Conservation (phyloP, 345 rosid genomes). For the Laguncularia racemosa region DNA sequence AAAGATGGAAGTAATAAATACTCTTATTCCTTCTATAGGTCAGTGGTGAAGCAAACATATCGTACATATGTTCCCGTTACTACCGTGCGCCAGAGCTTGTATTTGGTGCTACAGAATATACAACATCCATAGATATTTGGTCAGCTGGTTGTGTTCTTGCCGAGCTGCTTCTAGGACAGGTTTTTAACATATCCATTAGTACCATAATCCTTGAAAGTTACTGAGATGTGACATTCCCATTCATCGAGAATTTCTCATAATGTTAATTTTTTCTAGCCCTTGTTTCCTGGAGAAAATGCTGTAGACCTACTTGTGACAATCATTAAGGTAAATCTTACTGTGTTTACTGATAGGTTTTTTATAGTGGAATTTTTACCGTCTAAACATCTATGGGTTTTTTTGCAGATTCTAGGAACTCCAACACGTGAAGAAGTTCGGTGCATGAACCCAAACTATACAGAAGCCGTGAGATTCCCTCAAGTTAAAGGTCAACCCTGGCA, state of each 20-base stretch:
- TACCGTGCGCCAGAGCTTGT: constrained; percentile 90
- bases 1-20: background rate
- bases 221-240: background rate
- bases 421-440: constrained; percentile 92
- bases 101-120: constrained; percentile 74
- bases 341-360: background rate
- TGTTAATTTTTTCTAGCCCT: constrained; percentile 30
- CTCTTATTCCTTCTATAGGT: constrained; percentile 29
- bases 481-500: constrained; percentile 89
- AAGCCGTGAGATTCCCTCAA: constrained; percentile 61
- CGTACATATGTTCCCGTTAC: constrained; percentile 81
- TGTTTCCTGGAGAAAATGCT: constrained; percentile 77
- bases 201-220: too few relatives aligned
- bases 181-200: constrained; percentile 6
- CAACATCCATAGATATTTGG: constrained; percentile 84
- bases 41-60: constrained; percentile 71
- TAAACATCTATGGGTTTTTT: background rate
- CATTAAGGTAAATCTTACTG: constrained; percentile 43
- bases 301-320: constrained; percentile 90
- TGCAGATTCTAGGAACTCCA: constrained; percentile 86
- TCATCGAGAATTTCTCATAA: background rate
- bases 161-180: constrained; percentile 83
- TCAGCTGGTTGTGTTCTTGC: constrained; percentile 92
- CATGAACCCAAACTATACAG: constrained; percentile 82
- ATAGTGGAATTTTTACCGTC: too few relatives aligned